Evolutionary conservation across 768 basidiomycete genomes (phyloP).

Genomic region (Lenzites betulinus): DNA sequence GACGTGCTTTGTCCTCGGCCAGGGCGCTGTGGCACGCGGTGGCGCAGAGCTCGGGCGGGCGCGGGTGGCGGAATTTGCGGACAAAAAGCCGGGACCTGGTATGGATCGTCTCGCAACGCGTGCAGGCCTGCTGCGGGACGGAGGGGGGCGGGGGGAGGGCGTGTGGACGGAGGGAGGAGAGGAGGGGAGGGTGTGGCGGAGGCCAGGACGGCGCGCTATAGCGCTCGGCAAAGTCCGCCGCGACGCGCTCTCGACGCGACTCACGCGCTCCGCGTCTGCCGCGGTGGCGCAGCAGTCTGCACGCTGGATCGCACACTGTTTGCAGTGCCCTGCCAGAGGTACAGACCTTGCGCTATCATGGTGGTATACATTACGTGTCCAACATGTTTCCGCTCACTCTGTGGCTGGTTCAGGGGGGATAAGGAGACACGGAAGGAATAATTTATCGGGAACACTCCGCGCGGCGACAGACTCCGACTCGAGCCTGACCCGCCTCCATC

Average conservation of each 20-base stretch:
- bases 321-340: too few species aligned
- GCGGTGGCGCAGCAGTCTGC: too few species aligned
- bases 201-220: constrained; percentile 7
- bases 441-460: too few species aligned
- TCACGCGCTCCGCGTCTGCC: constrained; percentile 1
- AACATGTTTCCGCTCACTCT: too few species aligned
- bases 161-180: background rate
- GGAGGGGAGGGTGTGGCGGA: background rate
- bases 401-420: too few species aligned
- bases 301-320: too few species aligned
- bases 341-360: too few species aligned
- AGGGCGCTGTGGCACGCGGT: background rate
- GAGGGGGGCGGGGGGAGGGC: constrained; percentile 1
- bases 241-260: constrained; percentile 19
- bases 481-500: too few species aligned
- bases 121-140: background rate
- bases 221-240: constrained; percentile 12
- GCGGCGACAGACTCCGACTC: too few species aligned
- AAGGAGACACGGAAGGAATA: too few species aligned
- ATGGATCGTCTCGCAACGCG: background rate
- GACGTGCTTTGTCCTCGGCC: constrained; percentile 6
- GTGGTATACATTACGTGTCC: too few species aligned
- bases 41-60: background rate
- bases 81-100: background rate
- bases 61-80: background rate